Evolutionary conservation across 148 eudicot species (phyloP), one percentile per base, ranked within the genome.

Genomic region (Chenopodium quinoa): DNA sequence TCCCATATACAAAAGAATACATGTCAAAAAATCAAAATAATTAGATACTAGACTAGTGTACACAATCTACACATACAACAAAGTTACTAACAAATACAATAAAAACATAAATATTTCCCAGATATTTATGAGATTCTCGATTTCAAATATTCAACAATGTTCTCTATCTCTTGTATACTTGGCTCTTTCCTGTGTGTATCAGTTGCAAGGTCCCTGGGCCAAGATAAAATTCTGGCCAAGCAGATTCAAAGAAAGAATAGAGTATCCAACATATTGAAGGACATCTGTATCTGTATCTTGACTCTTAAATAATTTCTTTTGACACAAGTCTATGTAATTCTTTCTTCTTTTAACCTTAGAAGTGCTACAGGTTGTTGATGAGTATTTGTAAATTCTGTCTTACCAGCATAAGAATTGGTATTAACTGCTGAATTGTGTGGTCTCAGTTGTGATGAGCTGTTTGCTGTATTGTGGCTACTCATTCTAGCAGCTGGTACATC

Each of bases 401-500:
- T 83, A 66, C 84, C 81, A 48, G 32, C 78, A 78, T 70, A 65
- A 52, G 82, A 52, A 78, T 85, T 86, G 65, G 73, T 83, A 83
- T 84, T 87, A 34, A 76, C 68, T 72, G 84, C 78, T 23, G 76
- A 68, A 52, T 86, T 84, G 76, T 82, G 90, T 2, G 93, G 89
- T 86, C 82, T 87, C 10, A 80, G 75, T 75, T 82, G 91, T 31
- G 88, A 72, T 8, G 76, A 63, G 56, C 75, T 82, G 85, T 81
- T 86, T 58, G 89, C 88, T 16, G 88, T 90, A 83, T 84, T 88
- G 79, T 93, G 97, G 89, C 98, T 93, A 85, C 95, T 93, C 75
- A 81, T 88, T 79, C 91, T 90, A 79, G 97, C 90, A n/a, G 91
- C 92, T 50, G 98, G 97, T 25, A 91, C 89, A 73, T 91, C 94